Conservation (phyloP, 345 rosid species). For the Melaleuca alternifolia region DNA sequence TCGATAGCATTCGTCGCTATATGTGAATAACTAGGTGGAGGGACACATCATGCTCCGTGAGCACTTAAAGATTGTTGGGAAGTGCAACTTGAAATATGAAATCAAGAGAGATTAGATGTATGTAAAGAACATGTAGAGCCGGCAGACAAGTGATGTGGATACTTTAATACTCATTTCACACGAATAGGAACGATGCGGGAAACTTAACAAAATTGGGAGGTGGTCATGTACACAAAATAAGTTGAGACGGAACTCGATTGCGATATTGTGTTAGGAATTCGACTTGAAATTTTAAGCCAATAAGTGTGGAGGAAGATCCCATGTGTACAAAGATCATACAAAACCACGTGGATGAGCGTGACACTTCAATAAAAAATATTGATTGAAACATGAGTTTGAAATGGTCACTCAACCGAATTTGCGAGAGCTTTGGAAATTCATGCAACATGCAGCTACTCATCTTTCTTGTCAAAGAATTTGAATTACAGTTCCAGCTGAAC, state of each 20-base stretch:
- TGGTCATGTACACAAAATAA: background rate
- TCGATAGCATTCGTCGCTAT: background rate
- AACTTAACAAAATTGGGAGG: background rate
- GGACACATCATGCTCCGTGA: background rate
- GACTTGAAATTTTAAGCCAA: background rate
- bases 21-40: background rate
- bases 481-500: background rate
- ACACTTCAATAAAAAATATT: background rate
- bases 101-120: background rate
- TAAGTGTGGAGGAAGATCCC: background rate
- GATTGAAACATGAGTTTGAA: background rate
- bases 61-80: background rate
- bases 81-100: background rate
- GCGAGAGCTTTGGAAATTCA: background rate
- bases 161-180: background rate
- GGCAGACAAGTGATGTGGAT: background rate
- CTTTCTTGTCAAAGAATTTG: background rate
- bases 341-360: background rate
- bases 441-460: background rate
- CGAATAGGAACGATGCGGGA: background rate
- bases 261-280: background rate
- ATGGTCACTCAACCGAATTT: background rate
- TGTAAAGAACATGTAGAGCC: background rate
- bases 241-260: background rate
- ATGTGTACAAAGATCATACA: background rate